Base-by-base conservation (phyloP, 768 basidiomycete species). In the Macrolepiota fuliginosa region DNA sequence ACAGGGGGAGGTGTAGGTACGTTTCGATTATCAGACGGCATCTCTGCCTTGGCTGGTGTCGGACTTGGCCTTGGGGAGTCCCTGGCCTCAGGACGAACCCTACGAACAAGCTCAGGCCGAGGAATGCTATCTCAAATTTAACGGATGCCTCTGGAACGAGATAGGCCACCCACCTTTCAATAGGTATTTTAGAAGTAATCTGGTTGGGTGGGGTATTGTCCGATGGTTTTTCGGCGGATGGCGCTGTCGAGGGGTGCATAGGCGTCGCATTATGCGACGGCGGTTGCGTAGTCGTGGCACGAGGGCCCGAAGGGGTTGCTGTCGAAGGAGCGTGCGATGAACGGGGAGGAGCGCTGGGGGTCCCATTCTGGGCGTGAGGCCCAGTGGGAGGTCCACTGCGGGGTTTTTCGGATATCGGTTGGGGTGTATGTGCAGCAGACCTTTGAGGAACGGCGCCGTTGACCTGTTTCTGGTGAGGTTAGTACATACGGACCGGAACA, bases 91-190 rank as follows among this genome's bases (percentile, higher is more conserved):
- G 76, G 72, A 29, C 82, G 73, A 25, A 82, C 73, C 60, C 90
- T 79, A 72, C 85, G 90, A 61, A 92, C 88, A 36, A 90, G 89
- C 69, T 91, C 89, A n/a, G 90, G 90, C 51, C 89, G 77, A 24
- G 89, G 90, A 50, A 92, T 81, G 69, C 90, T 92, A 64, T 24
- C 47, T 13, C 49, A 59, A 37, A 64, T 7, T 63, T 39, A 60
- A 46, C n/a, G 25, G 60, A 37, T 5, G 46, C 56, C 2, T 12
- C 6, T 36, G 60, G 19, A 62, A 27, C 40, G 50, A 29, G 63
- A 57, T 25, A 36, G 52, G 13, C 11, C 54, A 61, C 72, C 62
- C 74, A 90, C 89, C 87, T 89, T 62, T 90, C 88, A 69, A 90
- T 82, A 0, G 87, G 81, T 57, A 83, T 67, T 68, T 88, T 90